Conservation (phyloP, 2,329 filamentous ascomycete genomes). For the Epichloe coenophiala region DNA sequence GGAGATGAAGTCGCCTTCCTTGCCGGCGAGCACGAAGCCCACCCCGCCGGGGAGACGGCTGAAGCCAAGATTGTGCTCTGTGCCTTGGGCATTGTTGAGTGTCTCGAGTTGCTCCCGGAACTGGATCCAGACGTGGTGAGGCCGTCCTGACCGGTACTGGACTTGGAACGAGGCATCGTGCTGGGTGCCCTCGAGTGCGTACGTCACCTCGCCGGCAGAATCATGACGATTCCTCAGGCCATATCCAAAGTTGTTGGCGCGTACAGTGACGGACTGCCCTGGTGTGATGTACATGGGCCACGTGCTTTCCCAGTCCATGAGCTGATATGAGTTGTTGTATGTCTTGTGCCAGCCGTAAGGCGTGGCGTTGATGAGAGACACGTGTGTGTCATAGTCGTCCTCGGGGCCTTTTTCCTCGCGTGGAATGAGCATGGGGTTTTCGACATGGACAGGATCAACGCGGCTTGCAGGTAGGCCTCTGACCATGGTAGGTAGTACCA, state of each 20-base stretch:
- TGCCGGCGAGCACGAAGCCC: constrained; percentile 18
- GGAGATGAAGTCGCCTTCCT: constrained; percentile 17
- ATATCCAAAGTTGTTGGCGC: neutral
- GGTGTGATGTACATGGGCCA: constrained; percentile 16
- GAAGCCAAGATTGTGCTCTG: constrained; percentile 9
- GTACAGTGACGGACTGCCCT: constrained; percentile 10
- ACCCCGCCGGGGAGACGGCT: constrained; percentile 8
- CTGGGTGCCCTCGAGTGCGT: constrained; percentile 15
- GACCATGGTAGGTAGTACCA: neutral
- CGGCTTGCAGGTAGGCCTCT: neutral
- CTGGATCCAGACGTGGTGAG: constrained; percentile 7
- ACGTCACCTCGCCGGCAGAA: constrained; percentile 16
- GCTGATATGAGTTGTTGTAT: constrained; percentile 10
- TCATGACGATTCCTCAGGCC: constrained; percentile 4
- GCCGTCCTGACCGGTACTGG: constrained; percentile 7
- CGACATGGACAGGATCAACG: neutral
- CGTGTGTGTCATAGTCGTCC: constrained; percentile 6
- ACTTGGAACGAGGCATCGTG: constrained; percentile 16
- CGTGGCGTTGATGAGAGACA: constrained; percentile 20
- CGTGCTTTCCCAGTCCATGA: constrained; percentile 8
- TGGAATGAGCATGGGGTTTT: neutral
- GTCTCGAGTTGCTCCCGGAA: constrained; percentile 15
- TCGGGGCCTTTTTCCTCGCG: neutral
- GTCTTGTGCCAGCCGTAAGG: constrained; percentile 17
- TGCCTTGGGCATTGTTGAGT: constrained; percentile 4